Evolutionary conservation across 495 filamentous ascomycete genomes (phyloP).

Genomic region (Neurospora terricola): DNA sequence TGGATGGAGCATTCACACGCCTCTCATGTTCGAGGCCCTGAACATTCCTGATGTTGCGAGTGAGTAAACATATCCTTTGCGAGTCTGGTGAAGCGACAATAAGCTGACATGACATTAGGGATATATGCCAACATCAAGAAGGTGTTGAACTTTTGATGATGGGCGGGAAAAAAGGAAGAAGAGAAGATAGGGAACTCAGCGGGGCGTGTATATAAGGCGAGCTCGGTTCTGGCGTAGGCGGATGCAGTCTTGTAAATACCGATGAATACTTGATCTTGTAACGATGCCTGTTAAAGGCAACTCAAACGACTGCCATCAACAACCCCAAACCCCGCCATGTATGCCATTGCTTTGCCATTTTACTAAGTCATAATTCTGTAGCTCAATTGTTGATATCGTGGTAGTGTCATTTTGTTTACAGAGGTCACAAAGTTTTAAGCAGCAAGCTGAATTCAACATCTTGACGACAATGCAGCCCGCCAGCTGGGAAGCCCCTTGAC

Average conservation of each 20-base stretch:
- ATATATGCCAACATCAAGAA: constrained; percentile 46
- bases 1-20: constrained; percentile 83
- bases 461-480: neutral
- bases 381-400: neutral
- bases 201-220: neutral
- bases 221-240: neutral
- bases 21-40: constrained; percentile 74
- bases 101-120: constrained; percentile 15
- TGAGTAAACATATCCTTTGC: constrained; percentile 40
- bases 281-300: neutral
- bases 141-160: constrained; percentile 30
- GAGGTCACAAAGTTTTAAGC: neutral
- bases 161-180: neutral
- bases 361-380: neutral
- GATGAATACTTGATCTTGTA: neutral
- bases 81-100: neutral
- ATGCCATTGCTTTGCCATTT: neutral
- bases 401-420: neutral
- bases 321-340: neutral
- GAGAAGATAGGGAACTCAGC: neutral
- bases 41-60: constrained; percentile 84
- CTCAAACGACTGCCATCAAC: neutral
- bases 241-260: neutral
- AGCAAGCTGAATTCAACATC: neutral
- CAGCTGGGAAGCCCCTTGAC: neutral